These are phyloP conservation scores for Colletotrichum simmondsii DNA, from an alignment of 2,329 filamentous ascomycete genomes.

Conservation along the genomic window DNA sequence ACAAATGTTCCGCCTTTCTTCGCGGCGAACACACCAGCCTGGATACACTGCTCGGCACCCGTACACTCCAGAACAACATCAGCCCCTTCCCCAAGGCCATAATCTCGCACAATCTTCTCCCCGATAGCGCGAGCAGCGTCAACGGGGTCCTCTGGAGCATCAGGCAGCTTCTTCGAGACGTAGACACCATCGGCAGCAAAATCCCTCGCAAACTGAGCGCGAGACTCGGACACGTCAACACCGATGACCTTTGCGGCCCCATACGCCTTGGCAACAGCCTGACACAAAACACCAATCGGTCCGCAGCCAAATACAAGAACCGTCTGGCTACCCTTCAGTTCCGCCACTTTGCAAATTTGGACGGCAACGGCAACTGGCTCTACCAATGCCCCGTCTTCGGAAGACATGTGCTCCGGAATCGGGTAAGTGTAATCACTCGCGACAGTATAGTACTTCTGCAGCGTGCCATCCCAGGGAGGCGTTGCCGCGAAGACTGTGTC, in stretches of 20 bases:
- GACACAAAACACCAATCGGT: slow-evolving; percentile 58
- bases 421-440: slow-evolving; percentile 59
- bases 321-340: slow-evolving; percentile 51
- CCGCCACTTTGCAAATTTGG: slow-evolving; percentile 54
- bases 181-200: slow-evolving; percentile 58
- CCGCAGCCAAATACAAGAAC: slow-evolving; percentile 62
- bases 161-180: slow-evolving; percentile 45
- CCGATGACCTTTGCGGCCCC: slow-evolving; percentile 57
- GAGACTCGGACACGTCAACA: slow-evolving; percentile 55
- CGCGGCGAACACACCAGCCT: slow-evolving; percentile 54
- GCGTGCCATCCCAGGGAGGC: slow-evolving; percentile 60
- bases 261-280: slow-evolving; percentile 57
- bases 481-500: slow-evolving; percentile 61
- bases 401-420: slow-evolving; percentile 53
- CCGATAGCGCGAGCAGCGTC: slow-evolving; percentile 62
- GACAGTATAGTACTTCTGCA: slow-evolving; percentile 59
- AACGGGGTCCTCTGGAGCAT: slow-evolving; percentile 57
- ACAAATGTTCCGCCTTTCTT: slow-evolving; percentile 61
- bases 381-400: slow-evolving; percentile 63
- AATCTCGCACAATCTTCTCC: slow-evolving; percentile 54
- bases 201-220: slow-evolving; percentile 52
- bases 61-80: slow-evolving; percentile 57
- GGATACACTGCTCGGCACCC: slow-evolving; percentile 53
- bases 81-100: slow-evolving; percentile 54
- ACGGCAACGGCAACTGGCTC: slow-evolving; percentile 65